Conservation (phyloP, 2,329 filamentous ascomycete genomes). For the Ophiocordyceps camponoti-rufipedis region DNA sequence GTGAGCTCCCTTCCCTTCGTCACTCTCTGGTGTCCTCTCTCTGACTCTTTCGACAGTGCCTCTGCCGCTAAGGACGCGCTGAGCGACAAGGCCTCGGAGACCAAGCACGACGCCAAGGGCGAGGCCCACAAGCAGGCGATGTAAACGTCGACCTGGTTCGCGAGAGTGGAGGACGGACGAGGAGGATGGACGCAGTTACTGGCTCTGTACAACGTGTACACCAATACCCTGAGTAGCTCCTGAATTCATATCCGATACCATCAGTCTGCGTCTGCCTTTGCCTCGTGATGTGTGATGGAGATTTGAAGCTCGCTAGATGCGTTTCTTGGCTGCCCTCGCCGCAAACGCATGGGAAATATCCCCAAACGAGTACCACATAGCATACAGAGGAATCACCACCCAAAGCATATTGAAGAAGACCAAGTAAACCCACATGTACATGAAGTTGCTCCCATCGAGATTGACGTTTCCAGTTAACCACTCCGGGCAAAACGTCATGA, state of each 20-base stretch:
- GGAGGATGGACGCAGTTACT: neutral
- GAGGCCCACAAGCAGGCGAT: constrained; percentile 22
- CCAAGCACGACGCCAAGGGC: constrained; percentile 19
- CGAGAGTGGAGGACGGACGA: neutral
- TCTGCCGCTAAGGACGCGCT: constrained; percentile 30
- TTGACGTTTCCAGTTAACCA: constrained; percentile 45
- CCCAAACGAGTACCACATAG: constrained; percentile 32
- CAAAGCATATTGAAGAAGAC: constrained; percentile 53
- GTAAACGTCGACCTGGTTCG: constrained; percentile 6
- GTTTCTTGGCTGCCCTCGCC: constrained; percentile 13
- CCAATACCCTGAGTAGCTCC: neutral
- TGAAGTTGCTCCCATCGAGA: constrained; percentile 46
- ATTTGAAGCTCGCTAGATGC: constrained; percentile 4
- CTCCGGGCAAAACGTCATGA: constrained; percentile 55
- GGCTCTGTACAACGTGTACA: neutral
- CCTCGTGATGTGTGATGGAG: neutral
- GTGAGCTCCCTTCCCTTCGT: neutral
- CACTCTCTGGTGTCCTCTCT: neutral
- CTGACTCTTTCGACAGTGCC: constrained; percentile 12
- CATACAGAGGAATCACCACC: constrained; percentile 45
- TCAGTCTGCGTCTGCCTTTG: neutral
- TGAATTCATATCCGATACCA: neutral
- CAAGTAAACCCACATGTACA: constrained; percentile 50
- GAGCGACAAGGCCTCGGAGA: constrained; percentile 26
- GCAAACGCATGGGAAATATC: constrained; percentile 38